Percentiles rank a stretch among this genome's conserved stretches.
phyloP scores from a whole-genome alignment of 768 basidiomycete species.

The Cytidiella melzeri region DNA sequence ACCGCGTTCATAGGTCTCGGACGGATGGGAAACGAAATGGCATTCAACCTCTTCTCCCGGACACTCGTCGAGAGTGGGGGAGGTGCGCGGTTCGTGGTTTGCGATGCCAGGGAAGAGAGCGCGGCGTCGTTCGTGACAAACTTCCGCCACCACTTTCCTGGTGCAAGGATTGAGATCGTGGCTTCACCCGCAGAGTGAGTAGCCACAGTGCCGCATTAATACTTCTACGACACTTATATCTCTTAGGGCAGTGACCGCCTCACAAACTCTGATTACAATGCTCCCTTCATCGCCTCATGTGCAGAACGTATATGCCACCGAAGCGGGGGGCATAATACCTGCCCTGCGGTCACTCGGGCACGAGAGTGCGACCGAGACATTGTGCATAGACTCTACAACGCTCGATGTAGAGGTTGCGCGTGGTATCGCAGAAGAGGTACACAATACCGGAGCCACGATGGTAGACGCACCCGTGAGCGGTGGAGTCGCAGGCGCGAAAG shows the following conservation, averaged over 20 bases:
- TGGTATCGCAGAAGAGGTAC: conserved; percentile 51
- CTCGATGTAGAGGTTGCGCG: conserved; percentile 75
- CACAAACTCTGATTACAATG: conserved; percentile 78
- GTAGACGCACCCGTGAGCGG: conserved; percentile 95
- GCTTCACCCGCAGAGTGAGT: conserved; percentile 70
- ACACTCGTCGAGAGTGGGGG: conserved; percentile 47
- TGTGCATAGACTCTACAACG: conserved; percentile 90
- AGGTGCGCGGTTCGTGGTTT: conserved; percentile 59
- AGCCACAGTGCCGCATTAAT: conserved; percentile 5
- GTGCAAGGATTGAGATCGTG: conserved; percentile 52
- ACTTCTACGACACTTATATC: background rate
- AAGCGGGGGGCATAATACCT: conserved; percentile 56
- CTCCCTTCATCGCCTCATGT: conserved; percentile 91
- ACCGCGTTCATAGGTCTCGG: conserved; percentile 77
- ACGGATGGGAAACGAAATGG: conserved; percentile 87
- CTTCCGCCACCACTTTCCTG: conserved; percentile 53
- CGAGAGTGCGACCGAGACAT: conserved; percentile 36
- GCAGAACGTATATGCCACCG: conserved; percentile 55
- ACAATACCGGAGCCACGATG: conserved; percentile 58
- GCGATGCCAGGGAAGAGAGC: conserved; percentile 63
- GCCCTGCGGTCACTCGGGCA: conserved; percentile 43
- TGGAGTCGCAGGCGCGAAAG: conserved; percentile 82
- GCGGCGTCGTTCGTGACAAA: conserved; percentile 49
- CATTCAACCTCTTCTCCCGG: conserved; percentile 77
- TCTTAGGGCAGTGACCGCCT: conserved; percentile 54